Evolutionary conservation across 2,329 filamentous ascomycete species (phyloP).

Genomic region (Plenodomus biglobosus): DNA sequence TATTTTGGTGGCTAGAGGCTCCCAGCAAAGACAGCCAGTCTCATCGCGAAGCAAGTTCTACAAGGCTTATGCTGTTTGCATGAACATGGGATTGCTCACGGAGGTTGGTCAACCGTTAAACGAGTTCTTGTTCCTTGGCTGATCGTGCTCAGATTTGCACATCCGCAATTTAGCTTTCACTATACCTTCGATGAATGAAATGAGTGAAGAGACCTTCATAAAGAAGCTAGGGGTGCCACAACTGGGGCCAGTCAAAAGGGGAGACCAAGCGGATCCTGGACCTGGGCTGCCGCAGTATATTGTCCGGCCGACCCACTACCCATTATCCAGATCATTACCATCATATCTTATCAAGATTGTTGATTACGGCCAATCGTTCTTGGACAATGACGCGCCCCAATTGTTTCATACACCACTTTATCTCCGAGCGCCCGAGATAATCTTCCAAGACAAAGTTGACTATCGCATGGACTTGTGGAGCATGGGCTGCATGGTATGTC

Average conservation of each 20-base stretch:
- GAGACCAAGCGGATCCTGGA: constrained; percentile 19
- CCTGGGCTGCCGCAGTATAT: constrained; percentile 24
- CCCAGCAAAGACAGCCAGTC: constrained; percentile 43
- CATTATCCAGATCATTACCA: not conserved
- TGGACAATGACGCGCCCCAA: constrained; percentile 16
- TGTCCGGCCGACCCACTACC: constrained; percentile 12
- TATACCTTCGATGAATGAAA: constrained; percentile 17
- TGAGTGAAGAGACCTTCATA: constrained; percentile 21
- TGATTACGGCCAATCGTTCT: constrained; percentile 47
- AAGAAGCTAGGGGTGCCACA: constrained; percentile 19
- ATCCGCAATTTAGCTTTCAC: constrained; percentile 29
- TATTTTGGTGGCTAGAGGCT: constrained; percentile 42
- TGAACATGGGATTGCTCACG: constrained; percentile 26
- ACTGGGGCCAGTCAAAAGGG: constrained; percentile 16
- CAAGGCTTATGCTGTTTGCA: constrained; percentile 23
- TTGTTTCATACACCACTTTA: constrained; percentile 40
- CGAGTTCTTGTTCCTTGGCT: no score
- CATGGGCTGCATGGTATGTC: constrained; percentile 42
- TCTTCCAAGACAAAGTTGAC: constrained; percentile 43
- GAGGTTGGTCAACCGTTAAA: no score
- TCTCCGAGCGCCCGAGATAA: constrained; percentile 44
- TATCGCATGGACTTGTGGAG: constrained; percentile 46
- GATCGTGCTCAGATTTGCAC: constrained; percentile 26
- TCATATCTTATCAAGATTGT: constrained; percentile 20
- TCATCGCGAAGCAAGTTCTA: constrained; percentile 30